Percentiles rank a stretch among this genome's conserved stretches.
Evolutionary conservation across 495 filamentous ascomycete species (phyloP).

Genomic region (Oleoguttula mirabilis): DNA sequence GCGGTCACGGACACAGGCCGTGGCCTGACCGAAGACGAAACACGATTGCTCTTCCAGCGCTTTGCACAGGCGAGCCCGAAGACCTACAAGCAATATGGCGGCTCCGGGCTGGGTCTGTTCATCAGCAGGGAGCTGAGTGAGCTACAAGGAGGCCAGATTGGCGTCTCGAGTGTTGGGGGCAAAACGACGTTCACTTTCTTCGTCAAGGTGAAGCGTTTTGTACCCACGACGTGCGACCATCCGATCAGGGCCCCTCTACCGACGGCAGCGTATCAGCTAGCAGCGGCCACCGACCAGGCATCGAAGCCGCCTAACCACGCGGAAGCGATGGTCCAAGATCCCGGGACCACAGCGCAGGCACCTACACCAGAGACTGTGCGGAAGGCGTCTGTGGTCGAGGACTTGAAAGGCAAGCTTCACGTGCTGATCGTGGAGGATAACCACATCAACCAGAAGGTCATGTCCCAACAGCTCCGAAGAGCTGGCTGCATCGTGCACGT

Average conservation of each 20-base stretch:
- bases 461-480: slow-evolving; percentile 50
- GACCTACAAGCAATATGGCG: slow-evolving; percentile 71
- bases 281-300: neutral
- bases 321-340: neutral
- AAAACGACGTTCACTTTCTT: slow-evolving; percentile 76
- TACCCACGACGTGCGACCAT: slow-evolving; percentile 10
- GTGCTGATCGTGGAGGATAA: slow-evolving; percentile 74
- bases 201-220: slow-evolving; percentile 45
- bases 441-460: slow-evolving; percentile 58
- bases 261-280: neutral
- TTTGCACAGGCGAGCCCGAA: slow-evolving; percentile 69
- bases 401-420: slow-evolving; percentile 8
- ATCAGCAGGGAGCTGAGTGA: slow-evolving; percentile 66
- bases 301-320: neutral
- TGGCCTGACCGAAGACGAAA: slow-evolving; percentile 60
- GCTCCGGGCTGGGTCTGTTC: slow-evolving; percentile 71
- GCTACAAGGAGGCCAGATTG: slow-evolving; percentile 72
- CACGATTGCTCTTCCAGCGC: slow-evolving; percentile 61
- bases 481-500: slow-evolving; percentile 52
- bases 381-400: neutral
- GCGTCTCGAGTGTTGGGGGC: slow-evolving; percentile 56
- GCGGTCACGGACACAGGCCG: slow-evolving; percentile 67
- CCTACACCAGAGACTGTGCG: neutral
- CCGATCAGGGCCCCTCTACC: neutral
- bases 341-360: neutral